Percentiles rank a stretch among this genome's conserved stretches.
Evolutionary conservation across 192 early-diverging fungal species (phyloP).

Genomic region (Entophlyctis helioformis): DNA sequence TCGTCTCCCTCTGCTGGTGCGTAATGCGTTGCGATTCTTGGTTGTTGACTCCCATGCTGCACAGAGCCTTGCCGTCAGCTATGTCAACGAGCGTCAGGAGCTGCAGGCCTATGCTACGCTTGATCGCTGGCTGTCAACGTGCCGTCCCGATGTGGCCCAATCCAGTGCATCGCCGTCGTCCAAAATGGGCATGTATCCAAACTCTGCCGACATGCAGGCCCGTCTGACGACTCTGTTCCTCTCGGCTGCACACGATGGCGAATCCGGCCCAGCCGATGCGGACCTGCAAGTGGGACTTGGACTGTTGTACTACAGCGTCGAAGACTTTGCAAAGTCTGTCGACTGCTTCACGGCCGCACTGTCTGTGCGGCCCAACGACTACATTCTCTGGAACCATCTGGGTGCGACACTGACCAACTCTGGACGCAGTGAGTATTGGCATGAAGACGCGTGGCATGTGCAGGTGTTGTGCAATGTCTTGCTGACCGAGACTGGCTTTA

Average conservation of each 20-base stretch:
- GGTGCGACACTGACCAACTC: conserved; percentile 94
- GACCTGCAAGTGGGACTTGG: conserved; percentile 92
- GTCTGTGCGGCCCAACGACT: conserved; percentile 72
- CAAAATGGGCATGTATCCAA: too few species aligned
- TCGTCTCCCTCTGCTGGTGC: too few species aligned
- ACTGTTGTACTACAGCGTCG: conserved; percentile 84
- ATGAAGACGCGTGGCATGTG: too few species aligned
- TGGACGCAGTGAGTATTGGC: conserved; percentile 42
- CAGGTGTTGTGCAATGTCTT: too few species aligned
- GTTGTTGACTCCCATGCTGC: too few species aligned
- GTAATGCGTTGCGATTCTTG: too few species aligned
- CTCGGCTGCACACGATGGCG: too few species aligned
- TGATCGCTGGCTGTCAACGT: conserved; percentile 72
- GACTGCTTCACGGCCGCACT: conserved; percentile 95
- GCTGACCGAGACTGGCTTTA: too few species aligned
- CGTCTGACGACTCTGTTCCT: too few species aligned
- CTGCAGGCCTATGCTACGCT: conserved; percentile 82
- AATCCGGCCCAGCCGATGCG: conserved; percentile 67
- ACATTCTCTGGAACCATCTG: conserved; percentile 92
- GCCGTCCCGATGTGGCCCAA: too few species aligned
- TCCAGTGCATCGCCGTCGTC: too few species aligned
- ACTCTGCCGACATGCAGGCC: too few species aligned
- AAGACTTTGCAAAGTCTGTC: conserved; percentile 90
- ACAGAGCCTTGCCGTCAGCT: conserved; percentile 84
- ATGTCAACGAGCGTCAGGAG: conserved; percentile 81